Conservation (phyloP, 2,329 filamentous ascomycete genomes). For the Fusarium sp. region DNA sequence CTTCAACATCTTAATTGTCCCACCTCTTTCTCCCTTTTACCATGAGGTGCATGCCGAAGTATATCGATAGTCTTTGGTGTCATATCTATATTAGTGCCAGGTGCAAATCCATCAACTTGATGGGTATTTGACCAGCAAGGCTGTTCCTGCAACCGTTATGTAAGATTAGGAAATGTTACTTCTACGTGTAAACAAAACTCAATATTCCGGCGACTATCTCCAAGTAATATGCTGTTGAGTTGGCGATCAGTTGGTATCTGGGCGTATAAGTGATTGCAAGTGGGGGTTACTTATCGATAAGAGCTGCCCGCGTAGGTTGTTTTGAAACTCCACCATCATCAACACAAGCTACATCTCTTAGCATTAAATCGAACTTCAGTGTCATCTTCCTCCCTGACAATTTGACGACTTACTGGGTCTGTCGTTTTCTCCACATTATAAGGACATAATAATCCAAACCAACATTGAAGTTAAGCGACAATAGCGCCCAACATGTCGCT, state of each 20-base stretch:
- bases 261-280: conserved; percentile 12
- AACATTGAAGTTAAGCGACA: neutral
- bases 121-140: neutral
- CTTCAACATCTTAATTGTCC: too few species aligned
- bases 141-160: neutral
- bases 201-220: neutral
- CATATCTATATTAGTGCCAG: neutral
- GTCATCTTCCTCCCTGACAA: neutral
- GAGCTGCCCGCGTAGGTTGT: conserved; percentile 27
- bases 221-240: neutral
- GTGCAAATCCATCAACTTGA: neutral
- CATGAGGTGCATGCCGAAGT: too few species aligned
- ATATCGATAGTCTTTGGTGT: neutral
- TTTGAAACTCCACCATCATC: conserved; percentile 40
- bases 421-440: neutral
- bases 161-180: too few species aligned
- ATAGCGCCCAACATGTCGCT: conserved; percentile 69
- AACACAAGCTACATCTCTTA: conserved; percentile 15
- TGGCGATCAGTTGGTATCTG: neutral
- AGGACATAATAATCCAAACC: neutral
- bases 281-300: conserved; percentile 36
- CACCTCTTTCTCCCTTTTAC: too few species aligned
- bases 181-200: neutral
- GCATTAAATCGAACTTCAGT: neutral
- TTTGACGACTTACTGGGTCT: too few species aligned